Base-by-base conservation (phyloP, 2,329 filamentous ascomycete genomes). In the Talaromyces albobiverticillius region DNA sequence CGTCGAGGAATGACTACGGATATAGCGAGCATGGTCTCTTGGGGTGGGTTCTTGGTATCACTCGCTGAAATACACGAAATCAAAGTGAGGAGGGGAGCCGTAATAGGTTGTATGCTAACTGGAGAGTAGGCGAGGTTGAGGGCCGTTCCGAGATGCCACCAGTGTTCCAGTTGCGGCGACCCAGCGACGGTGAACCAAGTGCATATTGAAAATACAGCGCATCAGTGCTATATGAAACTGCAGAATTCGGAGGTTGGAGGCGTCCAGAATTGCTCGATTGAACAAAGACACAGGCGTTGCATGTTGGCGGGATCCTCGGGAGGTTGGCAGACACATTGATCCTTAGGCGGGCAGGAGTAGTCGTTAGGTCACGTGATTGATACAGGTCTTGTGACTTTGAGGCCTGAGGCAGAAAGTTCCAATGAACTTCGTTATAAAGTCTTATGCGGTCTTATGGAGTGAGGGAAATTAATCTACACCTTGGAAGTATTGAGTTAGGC, bases 361-460 rank as follows among this genome's bases (percentile, higher is more conserved):
- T 14, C 7, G n/a, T 18, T 3, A 20, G 10, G 36, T 38, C 36
- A 38, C 36, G 36, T 38, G 36, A n/a, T n/a, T n/a, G n/a, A n/a
- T n/a, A n/a, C n/a, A n/a, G n/a, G 16, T 46, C 46, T 34, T 34
- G 46, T 47, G 46, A 47, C 6, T 8, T 13, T 4, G 8, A 14
- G 10, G 51, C 51, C 51, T 54, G 20, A 54, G 51, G 51, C 45
- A 54, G 3, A 14, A 16, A 43, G 10, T 29, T 29, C 26, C 5
- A 29, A 29, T 29, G 26, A 22, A 18, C 20, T 6, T 4, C 23
- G 2, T 18, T n/a, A 8, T 9, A n/a, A n/a, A n/a, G n/a, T n/a
- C n/a, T n/a, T n/a, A n/a, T n/a, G n/a, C n/a, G n/a, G n/a, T 29
- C 10, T 29, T 5, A 29, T 10, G 26, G 10, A 29, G 5, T 29